Conservation (phyloP, 768 basidiomycete species). For the Lyophyllum atratum region DNA sequence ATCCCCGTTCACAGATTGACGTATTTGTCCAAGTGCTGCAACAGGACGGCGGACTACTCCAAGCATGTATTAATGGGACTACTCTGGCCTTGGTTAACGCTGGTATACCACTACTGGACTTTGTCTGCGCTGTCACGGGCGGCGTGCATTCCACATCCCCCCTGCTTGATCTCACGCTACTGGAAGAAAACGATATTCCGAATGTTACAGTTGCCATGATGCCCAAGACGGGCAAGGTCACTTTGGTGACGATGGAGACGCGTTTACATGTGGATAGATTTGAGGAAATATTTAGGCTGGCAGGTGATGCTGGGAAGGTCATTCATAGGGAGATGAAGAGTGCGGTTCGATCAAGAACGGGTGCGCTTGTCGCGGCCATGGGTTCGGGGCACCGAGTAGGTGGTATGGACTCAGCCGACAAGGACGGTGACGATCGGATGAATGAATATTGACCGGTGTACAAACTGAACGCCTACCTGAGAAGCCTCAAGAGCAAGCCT, state of each 20-base stretch:
- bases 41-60: constrained; percentile 90
- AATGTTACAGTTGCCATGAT: constrained; percentile 87
- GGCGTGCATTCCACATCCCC: constrained; percentile 83
- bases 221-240: constrained; percentile 84
- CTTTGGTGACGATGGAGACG: constrained; percentile 91
- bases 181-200: constrained; percentile 92
- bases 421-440: constrained; percentile 41
- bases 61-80: constrained; percentile 92
- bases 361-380: constrained; percentile 62
- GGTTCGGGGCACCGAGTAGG: constrained; percentile 41
- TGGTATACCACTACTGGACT: constrained; percentile 89
- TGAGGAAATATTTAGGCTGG: constrained; percentile 82
- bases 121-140: constrained; percentile 87
- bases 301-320: constrained; percentile 73
- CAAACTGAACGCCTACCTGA: constrained; percentile 4
- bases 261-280: constrained; percentile 92
- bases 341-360: constrained; percentile 66
- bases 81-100: constrained; percentile 90
- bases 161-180: constrained; percentile 81
- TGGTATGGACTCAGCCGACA: constrained; percentile 27
- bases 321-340: constrained; percentile 84
- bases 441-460: constrained; percentile 28
- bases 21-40: constrained; percentile 92
- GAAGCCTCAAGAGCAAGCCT: background rate
- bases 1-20: constrained; percentile 94